Evolutionary conservation across 2,329 filamentous ascomycete species (phyloP), one percentile per base, ranked within the genome.

Genomic region (Aspergillus novoparasiticus): DNA sequence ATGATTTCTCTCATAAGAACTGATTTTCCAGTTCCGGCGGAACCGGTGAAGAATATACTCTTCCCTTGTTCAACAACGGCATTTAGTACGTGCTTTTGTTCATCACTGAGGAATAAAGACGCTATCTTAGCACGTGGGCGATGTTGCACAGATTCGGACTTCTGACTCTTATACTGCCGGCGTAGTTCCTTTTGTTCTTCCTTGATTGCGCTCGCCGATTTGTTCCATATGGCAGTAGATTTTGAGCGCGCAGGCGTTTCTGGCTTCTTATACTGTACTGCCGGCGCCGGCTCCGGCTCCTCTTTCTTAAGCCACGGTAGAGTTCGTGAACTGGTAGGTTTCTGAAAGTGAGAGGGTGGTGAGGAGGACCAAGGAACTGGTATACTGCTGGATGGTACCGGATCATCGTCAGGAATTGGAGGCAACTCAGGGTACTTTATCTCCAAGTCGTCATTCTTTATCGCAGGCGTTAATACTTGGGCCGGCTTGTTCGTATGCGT

Each of bases 11-110:
- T 87, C 85, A 99, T 93, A 62, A 99, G 80, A 4, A 99, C 94
- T 1, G 95, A 99, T 82, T 99, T 99, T 77, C 95, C 95, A 5
- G 95, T 97, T 83, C 88, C 93, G 62, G 95, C 95, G 63, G 95
- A 96, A 70, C 95, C 95, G 1, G 95, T 99, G 77, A 99, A 99
- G 82, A 99, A 99, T 2, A 97, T 94, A 71, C 94, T 98, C 76
- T 93, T 90, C 63, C 86, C 86, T 66, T 91, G 82, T 26, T 95
- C 86, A 9, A 93, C 86, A 11, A 99, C 94, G 23, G 97, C 82
- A 53, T 93, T 88, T 62, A 96, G 82, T 12, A 99, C 93, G 63
- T 91, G 88, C 64, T 87, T 86, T 78, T 99, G 95, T 75, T 99
- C 95, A 14, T 90, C 86, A 74, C 92, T 97, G 41, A 99, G 83